Evolutionary conservation across 75 land plant genomes (phyloP), one percentile per base, ranked within the genome.

Genomic region (Isoetes taiwanensis): DNA sequence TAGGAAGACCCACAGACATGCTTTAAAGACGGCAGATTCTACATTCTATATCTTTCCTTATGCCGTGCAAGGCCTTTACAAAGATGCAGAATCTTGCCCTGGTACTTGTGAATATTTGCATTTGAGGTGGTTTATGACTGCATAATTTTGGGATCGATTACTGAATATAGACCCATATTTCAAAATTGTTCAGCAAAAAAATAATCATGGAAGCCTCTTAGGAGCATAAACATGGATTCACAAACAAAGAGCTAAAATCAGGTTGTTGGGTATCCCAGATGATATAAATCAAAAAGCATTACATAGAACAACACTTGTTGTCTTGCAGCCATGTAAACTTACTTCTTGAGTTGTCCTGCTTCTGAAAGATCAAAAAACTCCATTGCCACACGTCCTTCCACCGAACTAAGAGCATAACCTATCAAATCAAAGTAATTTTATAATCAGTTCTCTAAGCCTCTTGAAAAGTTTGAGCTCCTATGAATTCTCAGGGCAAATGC

Each of bases 291-390:
- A n/a, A n/a, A n/a, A n/a, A n/a, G n/a, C n/a, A n/a, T n/a, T n/a
- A n/a, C n/a, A n/a, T n/a, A 54, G 30, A 12, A 54, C 12, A 10
- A 14, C 9, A 14, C 9, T 9, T 9, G 39, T 14, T 37, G 14
- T 14, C 14, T 37, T 37, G 9, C 14, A 37, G 14, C 14, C 9
- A 9, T 9, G 6, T 48, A 11, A 48, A 30, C 50, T 46, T 46
- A 46, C 50, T 46, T 46, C 23, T 46, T 46, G 8, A 23, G 21
- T 16, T 46, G 50, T 8, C 50, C 50, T 3, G 57, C 33, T 24
- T 54, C 57, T 16, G 57, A 54, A 14, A 54, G 12, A 32, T 54
- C 57, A n/a, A 54, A 54, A n/a, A 54, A 54, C 57, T 54, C 57
- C 57, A 54, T 26, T 16, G 57, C 57, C 4, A 54, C 57, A 16